Evolutionary conservation across 2,329 filamentous ascomycete genomes (phyloP).

Genomic region (Paraphoma sp.): DNA sequence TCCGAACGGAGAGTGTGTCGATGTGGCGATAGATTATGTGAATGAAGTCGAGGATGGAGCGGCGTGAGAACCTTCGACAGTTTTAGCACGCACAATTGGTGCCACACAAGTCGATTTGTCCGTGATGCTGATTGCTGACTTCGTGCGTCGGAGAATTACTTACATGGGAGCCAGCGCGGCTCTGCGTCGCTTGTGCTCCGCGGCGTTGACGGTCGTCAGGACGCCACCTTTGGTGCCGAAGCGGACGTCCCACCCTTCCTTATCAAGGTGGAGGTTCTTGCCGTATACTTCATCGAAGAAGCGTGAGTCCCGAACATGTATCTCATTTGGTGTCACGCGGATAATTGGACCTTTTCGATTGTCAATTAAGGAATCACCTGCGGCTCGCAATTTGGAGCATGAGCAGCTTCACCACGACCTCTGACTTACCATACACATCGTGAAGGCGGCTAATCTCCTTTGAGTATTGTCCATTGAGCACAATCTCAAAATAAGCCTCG

Average conservation of each 20-base stretch:
- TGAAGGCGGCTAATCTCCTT: conserved; percentile 39
- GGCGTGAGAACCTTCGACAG: conserved; percentile 40
- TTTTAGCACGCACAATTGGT: neutral
- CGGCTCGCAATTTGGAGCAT: neutral
- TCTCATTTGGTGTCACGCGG: conserved; percentile 51
- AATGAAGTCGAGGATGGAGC: conserved; percentile 43
- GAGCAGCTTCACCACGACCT: neutral
- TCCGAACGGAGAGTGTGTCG: conserved; percentile 36
- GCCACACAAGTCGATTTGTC: too few species aligned
- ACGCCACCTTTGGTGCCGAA: conserved; percentile 38
- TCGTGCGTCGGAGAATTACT: conserved; percentile 7
- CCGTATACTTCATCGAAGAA: conserved; percentile 47
- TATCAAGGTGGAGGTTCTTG: conserved; percentile 40
- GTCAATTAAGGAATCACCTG: neutral
- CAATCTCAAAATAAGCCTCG: conserved; percentile 45
- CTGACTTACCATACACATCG: conserved; percentile 37
- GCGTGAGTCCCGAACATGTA: conserved; percentile 52
- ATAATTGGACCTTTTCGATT: conserved; percentile 46
- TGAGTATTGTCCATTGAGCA: conserved; percentile 40
- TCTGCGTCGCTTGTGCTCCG: conserved; percentile 39
- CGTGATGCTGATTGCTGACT: neutral
- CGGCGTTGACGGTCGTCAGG: conserved; percentile 35
- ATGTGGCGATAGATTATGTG: conserved; percentile 46
- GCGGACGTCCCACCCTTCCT: conserved; percentile 43
- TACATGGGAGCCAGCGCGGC: conserved; percentile 42